Base-by-base conservation (phyloP, 805 yeast species). In the Ogataea degrootiae region DNA sequence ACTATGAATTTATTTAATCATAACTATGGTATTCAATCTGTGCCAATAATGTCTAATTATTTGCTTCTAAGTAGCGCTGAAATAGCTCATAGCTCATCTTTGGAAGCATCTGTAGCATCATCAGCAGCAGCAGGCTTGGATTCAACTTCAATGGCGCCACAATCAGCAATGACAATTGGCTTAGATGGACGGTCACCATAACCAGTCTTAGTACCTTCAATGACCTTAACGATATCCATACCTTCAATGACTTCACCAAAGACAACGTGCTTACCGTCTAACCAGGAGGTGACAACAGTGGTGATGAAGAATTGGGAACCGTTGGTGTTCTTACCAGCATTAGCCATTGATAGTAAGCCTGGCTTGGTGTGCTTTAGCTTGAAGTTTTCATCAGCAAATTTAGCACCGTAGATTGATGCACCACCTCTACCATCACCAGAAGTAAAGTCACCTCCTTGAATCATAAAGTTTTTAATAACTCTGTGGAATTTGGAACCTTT, bases 301-400 rank as follows among this genome's bases (percentile, higher is more conserved):
- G 96, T 90, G 72, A 94, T 85, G 77, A 91, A 91, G 67, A 91
- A 91, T 71, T 90, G 97, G 35, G 96, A 89, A 19, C 97, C 97
- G 66, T 90, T 90, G 69, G 91, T 84, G 70, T 84, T 74, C 53
- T 65, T 79, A 55, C 92, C 92, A 33, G 89, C 83, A 60, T 85
- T 85, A 57, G 92, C 92, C 92, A 85, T 85, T 3, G 88, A 82
- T 58, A 85, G 65, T 59, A 77, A 68, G 64, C 85, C 87, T 49
- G 85, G 83, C 59, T 79, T 79, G 65, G 78, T 82, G 65, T 85
- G 90, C 69, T 77, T 83, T 61, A 84, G 68, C 21, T 63, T 62
- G 61, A 85, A 85, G 70, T 83, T 82, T 64, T 85, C 89, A 60
- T 85, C 90, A 31, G 71, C 74, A 60, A 84, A 85, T 62, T 74